A percentile compares a stretch with the other conserved stretches of the same genome.
phyloP scores from a whole-genome alignment of 2,329 filamentous ascomycete species.

The Aspergillus bombycis region DNA sequence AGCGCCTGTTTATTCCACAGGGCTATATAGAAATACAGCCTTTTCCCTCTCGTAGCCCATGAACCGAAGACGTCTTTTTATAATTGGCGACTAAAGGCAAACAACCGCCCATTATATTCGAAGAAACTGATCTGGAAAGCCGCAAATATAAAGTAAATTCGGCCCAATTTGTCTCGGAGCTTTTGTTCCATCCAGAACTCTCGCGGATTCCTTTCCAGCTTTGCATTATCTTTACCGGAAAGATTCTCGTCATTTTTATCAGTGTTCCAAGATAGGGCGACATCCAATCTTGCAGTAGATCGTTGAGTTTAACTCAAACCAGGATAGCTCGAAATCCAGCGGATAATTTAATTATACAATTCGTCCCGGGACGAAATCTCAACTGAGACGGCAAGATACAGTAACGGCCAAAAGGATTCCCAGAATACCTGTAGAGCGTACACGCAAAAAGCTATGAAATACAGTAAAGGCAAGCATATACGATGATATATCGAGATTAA shows the following conservation, averaged over 20 bases:
- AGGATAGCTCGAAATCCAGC: not conserved
- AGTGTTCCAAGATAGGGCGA: not conserved
- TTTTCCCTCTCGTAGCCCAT: constrained; percentile 10
- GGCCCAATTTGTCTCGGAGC: not conserved
- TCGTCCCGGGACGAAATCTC: not conserved
- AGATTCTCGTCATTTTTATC: not conserved
- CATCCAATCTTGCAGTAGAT: not conserved
- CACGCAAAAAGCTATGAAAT: not conserved
- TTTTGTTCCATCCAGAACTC: constrained; percentile 7
- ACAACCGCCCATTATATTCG: constrained; percentile 2
- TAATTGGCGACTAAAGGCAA: constrained; percentile 2
- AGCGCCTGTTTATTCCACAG: constrained; percentile 50
- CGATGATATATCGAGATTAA: not conserved
- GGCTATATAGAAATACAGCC: constrained; percentile 12
- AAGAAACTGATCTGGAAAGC: constrained; percentile 3
- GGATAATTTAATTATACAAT: not conserved
- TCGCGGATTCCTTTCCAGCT: constrained; percentile 2
- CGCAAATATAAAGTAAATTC: constrained; percentile 5
- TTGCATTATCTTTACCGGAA: not conserved
- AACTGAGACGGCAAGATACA: not conserved
- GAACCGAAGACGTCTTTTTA: constrained; percentile 3
- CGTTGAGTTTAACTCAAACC: not conserved
- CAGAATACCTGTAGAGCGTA: not conserved
- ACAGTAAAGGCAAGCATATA: not conserved
- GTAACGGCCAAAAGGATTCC: not conserved